Evolutionary conservation across 805 yeast species (phyloP).

Genomic region (Crinitomyces ghanaensis): DNA sequence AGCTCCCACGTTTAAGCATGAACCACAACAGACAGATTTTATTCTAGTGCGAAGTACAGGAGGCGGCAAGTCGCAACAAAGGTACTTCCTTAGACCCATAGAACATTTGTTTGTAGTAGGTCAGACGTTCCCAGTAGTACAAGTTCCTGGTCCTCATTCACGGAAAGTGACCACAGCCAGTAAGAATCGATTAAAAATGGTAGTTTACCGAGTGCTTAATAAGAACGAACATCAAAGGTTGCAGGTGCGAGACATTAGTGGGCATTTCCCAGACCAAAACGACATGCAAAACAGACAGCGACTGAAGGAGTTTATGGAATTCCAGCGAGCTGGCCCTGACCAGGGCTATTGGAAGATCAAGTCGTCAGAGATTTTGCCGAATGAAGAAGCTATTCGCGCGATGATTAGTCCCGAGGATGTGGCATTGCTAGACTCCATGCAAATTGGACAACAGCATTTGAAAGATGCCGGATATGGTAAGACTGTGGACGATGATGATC

Average conservation of each 20-base stretch:
- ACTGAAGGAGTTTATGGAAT: conserved; percentile 95
- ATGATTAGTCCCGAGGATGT: conserved; percentile 91
- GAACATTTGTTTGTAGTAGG: conserved; percentile 79
- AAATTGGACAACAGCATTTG: conserved; percentile 76
- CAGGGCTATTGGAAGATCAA: conserved; percentile 93
- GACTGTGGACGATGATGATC: conserved; percentile 32
- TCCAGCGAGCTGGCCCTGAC: conserved; percentile 85
- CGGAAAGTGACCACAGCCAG: conserved; percentile 89
- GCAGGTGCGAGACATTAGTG: conserved; percentile 75
- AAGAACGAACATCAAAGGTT: conserved; percentile 61
- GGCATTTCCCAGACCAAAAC: conserved; percentile 92
- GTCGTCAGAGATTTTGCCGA: conserved; percentile 52
- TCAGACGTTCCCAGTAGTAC: conserved; percentile 84
- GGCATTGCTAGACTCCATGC: conserved; percentile 80
- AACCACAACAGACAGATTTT: conserved; percentile 67
- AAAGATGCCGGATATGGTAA: conserved; percentile 62
- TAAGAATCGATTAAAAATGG: conserved; percentile 84
- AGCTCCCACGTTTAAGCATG: conserved; percentile 90
- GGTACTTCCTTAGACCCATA: conserved; percentile 56
- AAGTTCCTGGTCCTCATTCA: conserved; percentile 95
- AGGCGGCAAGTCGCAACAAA: conserved; percentile 60
- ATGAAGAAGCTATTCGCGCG: conserved; percentile 62
- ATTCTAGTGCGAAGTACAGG: conserved; percentile 71
- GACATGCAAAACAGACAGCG: conserved; percentile 96
- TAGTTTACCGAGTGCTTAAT: conserved; percentile 79